Evolutionary conservation across 2,329 filamentous ascomycete genomes (phyloP).

Genomic region (Verticillium longisporum): DNA sequence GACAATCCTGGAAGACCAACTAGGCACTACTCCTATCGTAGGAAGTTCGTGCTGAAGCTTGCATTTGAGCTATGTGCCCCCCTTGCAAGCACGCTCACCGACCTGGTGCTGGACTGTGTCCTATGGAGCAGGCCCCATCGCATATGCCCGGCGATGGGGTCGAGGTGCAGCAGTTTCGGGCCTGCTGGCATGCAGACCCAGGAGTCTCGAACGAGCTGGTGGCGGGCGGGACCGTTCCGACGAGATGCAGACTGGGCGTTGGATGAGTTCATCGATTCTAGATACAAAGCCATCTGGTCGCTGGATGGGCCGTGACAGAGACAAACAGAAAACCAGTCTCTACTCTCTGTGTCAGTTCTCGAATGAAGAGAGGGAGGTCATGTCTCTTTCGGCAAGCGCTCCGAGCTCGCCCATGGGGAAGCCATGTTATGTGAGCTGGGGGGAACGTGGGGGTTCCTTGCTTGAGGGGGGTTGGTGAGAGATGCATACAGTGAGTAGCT

Average conservation of each 20-base stretch:
- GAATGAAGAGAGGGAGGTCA: no score
- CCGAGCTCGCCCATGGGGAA: neutral
- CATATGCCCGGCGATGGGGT: neutral
- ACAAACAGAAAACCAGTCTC: neutral
- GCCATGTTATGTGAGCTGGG: neutral
- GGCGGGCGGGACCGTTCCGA: neutral
- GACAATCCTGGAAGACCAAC: neutral
- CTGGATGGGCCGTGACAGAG: neutral
- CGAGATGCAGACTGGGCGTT: neutral
- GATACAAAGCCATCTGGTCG: neutral
- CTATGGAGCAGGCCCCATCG: neutral
- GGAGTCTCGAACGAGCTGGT: neutral
- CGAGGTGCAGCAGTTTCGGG: neutral
- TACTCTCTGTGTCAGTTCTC: no score
- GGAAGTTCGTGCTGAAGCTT: neutral
- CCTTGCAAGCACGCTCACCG: neutral
- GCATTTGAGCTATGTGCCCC: neutral
- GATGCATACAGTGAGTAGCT: neutral
- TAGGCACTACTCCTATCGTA: neutral
- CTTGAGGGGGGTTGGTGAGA: neutral
- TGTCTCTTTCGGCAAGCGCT: neutral
- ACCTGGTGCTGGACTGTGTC: neutral
- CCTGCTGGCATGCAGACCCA: neutral
- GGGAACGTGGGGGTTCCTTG: neutral
- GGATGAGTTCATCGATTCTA: neutral